phyloP scores from a whole-genome alignment of 2,329 filamentous ascomycete species.

The Colletotrichum sp. region DNA sequence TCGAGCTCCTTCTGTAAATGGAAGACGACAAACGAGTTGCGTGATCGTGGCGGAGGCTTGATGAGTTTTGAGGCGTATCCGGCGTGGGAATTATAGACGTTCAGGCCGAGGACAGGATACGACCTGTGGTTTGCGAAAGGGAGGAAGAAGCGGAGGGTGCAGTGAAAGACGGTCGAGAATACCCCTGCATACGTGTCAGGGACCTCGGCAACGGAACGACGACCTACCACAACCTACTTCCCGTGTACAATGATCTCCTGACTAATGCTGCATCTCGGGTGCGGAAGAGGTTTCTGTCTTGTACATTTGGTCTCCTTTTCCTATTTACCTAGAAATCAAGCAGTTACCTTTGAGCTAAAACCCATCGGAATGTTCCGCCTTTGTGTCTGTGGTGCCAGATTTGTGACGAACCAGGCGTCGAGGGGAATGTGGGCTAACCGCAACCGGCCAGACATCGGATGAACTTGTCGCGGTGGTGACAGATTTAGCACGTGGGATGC shows the following conservation, averaged over 20 bases:
- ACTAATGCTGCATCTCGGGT: conserved; percentile 42
- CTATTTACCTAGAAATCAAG: conserved; percentile 24
- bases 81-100: conserved; percentile 13
- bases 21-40: not conserved
- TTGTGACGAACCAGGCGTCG: not conserved
- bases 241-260: conserved; percentile 48
- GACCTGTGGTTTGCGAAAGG: conserved; percentile 10
- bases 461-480: not conserved
- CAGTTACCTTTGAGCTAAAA: conserved; percentile 21
- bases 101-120: conserved; percentile 12
- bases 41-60: conserved; percentile 6
- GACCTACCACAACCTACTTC: conserved; percentile 33
- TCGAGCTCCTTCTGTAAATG: conserved; percentile 86
- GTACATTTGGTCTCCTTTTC: conserved; percentile 32
- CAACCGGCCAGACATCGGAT: not conserved
- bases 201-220: conserved; percentile 13
- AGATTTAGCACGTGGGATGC: not conserved
- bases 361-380: not conserved
- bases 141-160: conserved; percentile 13
- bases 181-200: not conserved
- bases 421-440: conserved; percentile 2
- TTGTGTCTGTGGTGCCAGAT: not conserved
- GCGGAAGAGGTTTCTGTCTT: conserved; percentile 31
- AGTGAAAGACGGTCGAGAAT: conserved; percentile 13
- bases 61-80: conserved; percentile 15